Percentiles rank a stretch among this genome's conserved stretches.
Evolutionary conservation across 2,329 filamentous ascomycete genomes (phyloP).

Genomic region (Emydomyces testavorans): DNA sequence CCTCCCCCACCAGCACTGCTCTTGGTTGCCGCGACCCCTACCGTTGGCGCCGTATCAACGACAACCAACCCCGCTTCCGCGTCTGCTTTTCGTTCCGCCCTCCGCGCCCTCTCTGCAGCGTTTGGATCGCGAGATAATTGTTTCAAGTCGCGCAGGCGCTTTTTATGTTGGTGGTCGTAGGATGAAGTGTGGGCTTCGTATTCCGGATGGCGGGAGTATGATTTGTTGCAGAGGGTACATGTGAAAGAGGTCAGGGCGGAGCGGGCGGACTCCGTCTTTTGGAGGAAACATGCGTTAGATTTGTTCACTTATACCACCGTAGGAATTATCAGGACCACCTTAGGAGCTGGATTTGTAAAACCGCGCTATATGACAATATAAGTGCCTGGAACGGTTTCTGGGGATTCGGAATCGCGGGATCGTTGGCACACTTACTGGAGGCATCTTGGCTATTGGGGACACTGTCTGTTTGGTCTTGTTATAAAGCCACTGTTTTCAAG

Average conservation of each 20-base stretch:
- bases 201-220: slow-evolving; percentile 88
- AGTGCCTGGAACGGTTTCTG: neutral
- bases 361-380: slow-evolving; percentile 30
- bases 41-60: slow-evolving; percentile 25
- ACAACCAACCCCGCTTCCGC: slow-evolving; percentile 32
- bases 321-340: slow-evolving; percentile 24
- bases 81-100: slow-evolving; percentile 34
- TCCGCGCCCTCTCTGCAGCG: slow-evolving; percentile 33
- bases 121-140: slow-evolving; percentile 36
- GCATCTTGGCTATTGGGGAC: slow-evolving; percentile 38
- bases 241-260: slow-evolving; percentile 72
- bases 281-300: neutral
- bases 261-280: slow-evolving; percentile 51
- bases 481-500: no score
- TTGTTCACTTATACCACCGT: neutral
- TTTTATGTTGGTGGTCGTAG: slow-evolving; percentile 92
- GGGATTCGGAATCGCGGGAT: neutral
- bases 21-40: slow-evolving; percentile 18
- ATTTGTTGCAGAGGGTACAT: slow-evolving; percentile 80
- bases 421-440: slow-evolving; percentile 42
- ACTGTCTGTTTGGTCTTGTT: no score
- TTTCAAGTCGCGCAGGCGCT: slow-evolving; percentile 43
- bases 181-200: slow-evolving; percentile 89
- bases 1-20: slow-evolving; percentile 28
- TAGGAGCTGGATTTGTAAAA: slow-evolving; percentile 38